Percentiles rank a stretch among this genome's conserved stretches.
phyloP scores from a whole-genome alignment of 129 eudicot genomes.

The Pseudognaphalium luteoalbum region DNA sequence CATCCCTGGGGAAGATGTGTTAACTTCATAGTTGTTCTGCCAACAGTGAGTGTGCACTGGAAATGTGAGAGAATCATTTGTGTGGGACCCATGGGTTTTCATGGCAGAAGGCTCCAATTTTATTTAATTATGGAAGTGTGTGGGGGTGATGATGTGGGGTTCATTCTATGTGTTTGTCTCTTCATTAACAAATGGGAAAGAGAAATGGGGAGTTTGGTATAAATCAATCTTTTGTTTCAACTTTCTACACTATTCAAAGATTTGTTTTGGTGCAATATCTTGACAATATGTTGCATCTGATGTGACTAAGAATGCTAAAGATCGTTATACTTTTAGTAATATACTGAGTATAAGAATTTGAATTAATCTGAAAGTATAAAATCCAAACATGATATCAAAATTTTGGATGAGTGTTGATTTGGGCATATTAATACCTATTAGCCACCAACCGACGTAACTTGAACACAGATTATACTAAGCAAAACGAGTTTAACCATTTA shows the following conservation, averaged over 20 bases:
- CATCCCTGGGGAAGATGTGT: constrained; percentile 11
- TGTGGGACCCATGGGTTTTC: constrained; percentile 34
- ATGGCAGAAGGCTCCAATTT: constrained; percentile 19
- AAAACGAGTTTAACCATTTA: no score
- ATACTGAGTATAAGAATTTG: background rate
- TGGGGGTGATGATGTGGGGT: constrained; percentile 30
- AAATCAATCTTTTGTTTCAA: background rate
- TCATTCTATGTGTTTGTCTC: constrained; percentile 10
- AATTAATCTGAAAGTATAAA: background rate
- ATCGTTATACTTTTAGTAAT: no score
- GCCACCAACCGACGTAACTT: background rate
- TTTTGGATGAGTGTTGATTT: background rate
- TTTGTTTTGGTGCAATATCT: constrained; percentile 22
- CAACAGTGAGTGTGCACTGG: constrained; percentile 27
- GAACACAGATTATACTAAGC: no score
- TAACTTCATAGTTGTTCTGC: constrained; percentile 13
- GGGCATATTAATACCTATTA: background rate
- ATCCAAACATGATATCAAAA: background rate
- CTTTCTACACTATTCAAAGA: constrained; percentile 12
- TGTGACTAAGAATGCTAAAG: background rate
- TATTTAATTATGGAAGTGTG: constrained; percentile 27
- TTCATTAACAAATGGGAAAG: background rate
- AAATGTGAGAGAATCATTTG: constrained; percentile 28
- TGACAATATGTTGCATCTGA: constrained; percentile 17
- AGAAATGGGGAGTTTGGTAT: constrained; percentile 1